These are phyloP conservation scores for Orbilia quercus DNA, from an alignment of 2,329 filamentous ascomycete species.

Conservation along the genomic window DNA sequence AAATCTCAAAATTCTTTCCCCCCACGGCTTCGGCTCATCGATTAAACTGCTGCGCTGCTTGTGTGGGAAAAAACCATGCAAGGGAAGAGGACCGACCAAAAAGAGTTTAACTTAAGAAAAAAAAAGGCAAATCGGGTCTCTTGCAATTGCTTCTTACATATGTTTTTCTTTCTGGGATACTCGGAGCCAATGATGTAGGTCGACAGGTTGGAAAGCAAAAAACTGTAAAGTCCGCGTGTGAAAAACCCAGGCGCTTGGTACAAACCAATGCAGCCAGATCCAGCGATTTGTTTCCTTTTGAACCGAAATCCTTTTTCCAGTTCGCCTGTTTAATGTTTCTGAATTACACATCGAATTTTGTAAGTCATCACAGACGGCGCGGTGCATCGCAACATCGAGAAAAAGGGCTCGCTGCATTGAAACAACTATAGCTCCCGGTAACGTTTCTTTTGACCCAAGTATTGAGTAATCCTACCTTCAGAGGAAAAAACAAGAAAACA, in stretches of 20 bases:
- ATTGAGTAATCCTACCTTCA: slow-evolving; percentile 1
- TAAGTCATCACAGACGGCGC: slow-evolving; percentile 8
- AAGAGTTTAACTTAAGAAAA: no score
- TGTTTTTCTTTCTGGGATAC: slow-evolving; percentile 10
- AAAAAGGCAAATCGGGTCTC: slow-evolving; percentile 26
- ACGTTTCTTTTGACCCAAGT: background rate
- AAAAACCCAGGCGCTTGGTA: slow-evolving; percentile 8
- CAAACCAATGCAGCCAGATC: background rate
- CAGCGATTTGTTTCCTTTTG: background rate
- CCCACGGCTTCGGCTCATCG: slow-evolving; percentile 18
- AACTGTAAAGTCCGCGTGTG: slow-evolving; percentile 8
- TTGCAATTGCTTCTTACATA: slow-evolving; percentile 3
- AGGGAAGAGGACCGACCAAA: slow-evolving; percentile 8
- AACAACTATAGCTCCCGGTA: background rate
- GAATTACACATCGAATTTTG: slow-evolving; percentile 40
- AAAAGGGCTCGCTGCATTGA: no score
- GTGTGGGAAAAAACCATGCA: slow-evolving; percentile 34
- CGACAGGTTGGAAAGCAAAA: slow-evolving; percentile 2
- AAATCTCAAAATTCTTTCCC: slow-evolving; percentile 6
- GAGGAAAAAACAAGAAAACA: background rate
- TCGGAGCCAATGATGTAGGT: background rate
- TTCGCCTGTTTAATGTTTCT: no score
- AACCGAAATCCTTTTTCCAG: no score
- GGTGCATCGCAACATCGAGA: no score
- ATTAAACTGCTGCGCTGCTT: no score